Conservation (phyloP, 139 green algal genomes). For the Raphidocelis subcapitata region DNA sequence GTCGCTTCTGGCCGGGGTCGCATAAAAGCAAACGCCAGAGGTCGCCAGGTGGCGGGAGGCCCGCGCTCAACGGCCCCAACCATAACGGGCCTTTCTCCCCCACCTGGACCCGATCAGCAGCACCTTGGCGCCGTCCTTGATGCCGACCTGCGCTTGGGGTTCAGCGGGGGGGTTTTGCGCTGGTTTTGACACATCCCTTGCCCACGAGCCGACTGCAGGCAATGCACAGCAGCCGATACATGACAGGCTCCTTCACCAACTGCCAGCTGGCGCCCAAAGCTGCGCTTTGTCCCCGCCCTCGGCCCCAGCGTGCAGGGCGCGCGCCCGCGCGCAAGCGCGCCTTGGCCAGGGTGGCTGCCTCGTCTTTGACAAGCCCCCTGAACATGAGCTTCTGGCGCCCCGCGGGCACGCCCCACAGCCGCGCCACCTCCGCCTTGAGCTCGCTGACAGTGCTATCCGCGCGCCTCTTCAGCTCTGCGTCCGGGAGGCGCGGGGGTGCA, state of each 20-base stretch:
- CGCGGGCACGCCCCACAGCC: slow-evolving; percentile 30
- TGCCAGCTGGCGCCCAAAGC: background rate
- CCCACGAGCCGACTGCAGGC: background rate
- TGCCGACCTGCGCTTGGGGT: slow-evolving; percentile 30
- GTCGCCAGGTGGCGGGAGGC: too few species aligned
- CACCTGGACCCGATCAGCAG: slow-evolving; percentile 50
- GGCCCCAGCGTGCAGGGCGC: background rate
- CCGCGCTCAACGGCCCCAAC: too few species aligned
- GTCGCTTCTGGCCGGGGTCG: background rate
- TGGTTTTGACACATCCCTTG: background rate
- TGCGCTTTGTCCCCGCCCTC: background rate
- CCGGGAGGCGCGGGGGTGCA: too few species aligned
- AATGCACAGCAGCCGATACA: background rate
- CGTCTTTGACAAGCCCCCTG: slow-evolving; percentile 50
- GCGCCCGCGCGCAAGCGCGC: background rate
- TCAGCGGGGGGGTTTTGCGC: background rate
- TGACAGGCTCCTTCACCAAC: too few species aligned
- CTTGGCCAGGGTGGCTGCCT: slow-evolving; percentile 30
- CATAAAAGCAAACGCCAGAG: background rate
- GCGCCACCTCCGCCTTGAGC: slow-evolving; percentile 10
- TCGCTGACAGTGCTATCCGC: too few species aligned
- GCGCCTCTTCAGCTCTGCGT: too few species aligned
- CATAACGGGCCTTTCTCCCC: too few species aligned
- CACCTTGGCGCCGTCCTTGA: slow-evolving; percentile 59
- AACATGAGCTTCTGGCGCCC: slow-evolving; percentile 59